A percentile compares a stretch with the other conserved stretches of the same genome.
Evolutionary conservation across 805 yeast species (phyloP).

Genomic region (Candida chilensis): DNA sequence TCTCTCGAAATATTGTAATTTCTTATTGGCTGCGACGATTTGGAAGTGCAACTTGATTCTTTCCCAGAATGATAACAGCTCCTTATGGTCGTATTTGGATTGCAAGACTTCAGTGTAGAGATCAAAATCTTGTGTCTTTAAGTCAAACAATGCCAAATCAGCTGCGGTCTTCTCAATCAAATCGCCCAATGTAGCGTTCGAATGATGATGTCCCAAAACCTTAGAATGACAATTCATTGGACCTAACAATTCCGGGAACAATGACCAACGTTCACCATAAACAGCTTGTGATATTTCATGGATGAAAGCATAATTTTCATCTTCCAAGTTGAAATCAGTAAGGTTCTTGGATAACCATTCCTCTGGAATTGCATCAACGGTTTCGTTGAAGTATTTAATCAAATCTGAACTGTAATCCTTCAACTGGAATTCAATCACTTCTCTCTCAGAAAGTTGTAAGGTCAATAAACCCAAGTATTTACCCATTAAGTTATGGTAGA

Average conservation of each 20-base stretch:
- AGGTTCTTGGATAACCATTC: slow-evolving; percentile 19
- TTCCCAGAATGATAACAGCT: slow-evolving; percentile 11
- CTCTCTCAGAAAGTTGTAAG: slow-evolving; percentile 37
- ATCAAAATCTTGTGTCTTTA: slow-evolving; percentile 5
- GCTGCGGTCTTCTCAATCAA: slow-evolving; percentile 11
- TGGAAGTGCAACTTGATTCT: slow-evolving; percentile 13
- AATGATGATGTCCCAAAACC: slow-evolving; percentile 7
- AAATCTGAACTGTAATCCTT: slow-evolving; percentile 29
- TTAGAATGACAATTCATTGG: too few species aligned
- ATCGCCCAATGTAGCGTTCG: slow-evolving; percentile 12
- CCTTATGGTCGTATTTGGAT: slow-evolving; percentile 9
- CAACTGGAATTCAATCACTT: slow-evolving; percentile 31
- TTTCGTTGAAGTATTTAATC: slow-evolving; percentile 22
- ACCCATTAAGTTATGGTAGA: slow-evolving; percentile 46
- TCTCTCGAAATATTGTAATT: slow-evolving; percentile 33
- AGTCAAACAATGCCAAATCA: slow-evolving; percentile 9
- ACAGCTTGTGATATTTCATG: too few species aligned
- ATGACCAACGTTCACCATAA: too few species aligned
- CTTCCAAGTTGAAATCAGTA: too few species aligned
- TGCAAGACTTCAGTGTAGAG: slow-evolving; percentile 7
- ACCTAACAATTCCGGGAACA: too few species aligned
- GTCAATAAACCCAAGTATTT: slow-evolving; percentile 42
- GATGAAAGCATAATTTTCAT: too few species aligned
- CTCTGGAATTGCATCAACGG: slow-evolving; percentile 23
- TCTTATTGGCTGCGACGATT: slow-evolving; percentile 21